A percentile compares a stretch with the other conserved stretches of the same genome.
Evolutionary conservation across 768 basidiomycete genomes (phyloP).

Genomic region (Guyanaporus albipodus): DNA sequence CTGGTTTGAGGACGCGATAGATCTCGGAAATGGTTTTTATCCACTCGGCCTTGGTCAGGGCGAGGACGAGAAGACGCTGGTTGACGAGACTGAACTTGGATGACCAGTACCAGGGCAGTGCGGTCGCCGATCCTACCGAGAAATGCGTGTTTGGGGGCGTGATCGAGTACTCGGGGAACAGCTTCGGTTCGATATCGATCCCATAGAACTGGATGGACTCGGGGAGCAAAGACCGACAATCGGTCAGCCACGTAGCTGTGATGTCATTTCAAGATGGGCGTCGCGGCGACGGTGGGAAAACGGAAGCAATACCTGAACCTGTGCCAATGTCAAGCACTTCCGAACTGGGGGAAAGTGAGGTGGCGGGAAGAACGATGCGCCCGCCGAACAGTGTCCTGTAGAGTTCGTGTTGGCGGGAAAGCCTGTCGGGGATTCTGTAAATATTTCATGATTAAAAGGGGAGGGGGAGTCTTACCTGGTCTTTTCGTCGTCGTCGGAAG

Average conservation of each 20-base stretch:
- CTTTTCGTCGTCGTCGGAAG: constrained; percentile 18
- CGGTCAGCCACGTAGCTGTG: too few relatives aligned
- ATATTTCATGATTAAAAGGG: not conserved
- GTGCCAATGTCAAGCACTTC: constrained; percentile 23
- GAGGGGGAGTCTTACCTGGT: constrained; percentile 3
- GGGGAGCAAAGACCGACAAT: too few relatives aligned
- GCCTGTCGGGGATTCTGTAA: not conserved
- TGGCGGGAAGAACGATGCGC: constrained; percentile 13
- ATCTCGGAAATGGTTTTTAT: constrained; percentile 20
- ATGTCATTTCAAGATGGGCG: too few relatives aligned
- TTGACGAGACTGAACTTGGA: constrained; percentile 29
- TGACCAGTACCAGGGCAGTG: constrained; percentile 28
- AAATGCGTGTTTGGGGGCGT: constrained; percentile 8
- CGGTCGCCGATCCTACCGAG: constrained; percentile 11
- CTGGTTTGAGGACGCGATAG: constrained; percentile 27
- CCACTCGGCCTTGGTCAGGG: constrained; percentile 26
- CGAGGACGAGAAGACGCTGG: constrained; percentile 32
- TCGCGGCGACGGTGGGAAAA: too few relatives aligned
- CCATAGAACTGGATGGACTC: too few relatives aligned
- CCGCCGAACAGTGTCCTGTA: constrained; percentile 16
- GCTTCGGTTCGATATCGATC: constrained; percentile 20
- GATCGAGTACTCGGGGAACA: constrained; percentile 8
- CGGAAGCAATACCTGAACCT: constrained; percentile 15
- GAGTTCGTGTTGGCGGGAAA: constrained; percentile 17
- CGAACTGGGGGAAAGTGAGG: constrained; percentile 1